Percentiles rank a stretch among this genome's conserved stretches.
These are phyloP conservation scores for Penicillium manginii DNA, from an alignment of 495 filamentous ascomycete species.

Conservation along the genomic window DNA sequence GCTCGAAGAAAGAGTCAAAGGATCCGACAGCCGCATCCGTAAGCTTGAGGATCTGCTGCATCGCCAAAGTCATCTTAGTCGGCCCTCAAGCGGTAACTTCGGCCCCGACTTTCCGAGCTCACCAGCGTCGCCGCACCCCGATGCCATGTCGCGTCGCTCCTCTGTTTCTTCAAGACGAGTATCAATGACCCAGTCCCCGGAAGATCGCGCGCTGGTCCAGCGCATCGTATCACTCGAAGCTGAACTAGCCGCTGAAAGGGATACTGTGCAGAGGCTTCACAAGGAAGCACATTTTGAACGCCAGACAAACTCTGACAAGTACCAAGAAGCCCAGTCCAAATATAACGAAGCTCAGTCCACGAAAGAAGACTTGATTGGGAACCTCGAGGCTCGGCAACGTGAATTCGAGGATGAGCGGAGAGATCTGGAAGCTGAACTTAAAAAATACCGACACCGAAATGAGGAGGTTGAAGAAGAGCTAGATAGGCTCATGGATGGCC, in stretches of 20 bases:
- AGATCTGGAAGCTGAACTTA: constrained; percentile 77
- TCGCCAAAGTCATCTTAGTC: constrained; percentile 73
- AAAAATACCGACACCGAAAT: constrained; percentile 69
- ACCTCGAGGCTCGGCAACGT: constrained; percentile 86
- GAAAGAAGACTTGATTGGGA: constrained; percentile 91
- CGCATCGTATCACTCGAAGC: constrained; percentile 80
- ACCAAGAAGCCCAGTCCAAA: constrained; percentile 73
- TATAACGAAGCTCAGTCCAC: constrained; percentile 85
- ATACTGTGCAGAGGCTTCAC: constrained; percentile 57
- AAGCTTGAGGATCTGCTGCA: constrained; percentile 93
- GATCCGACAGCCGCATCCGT: constrained; percentile 87
- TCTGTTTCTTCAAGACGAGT: constrained; percentile 68
- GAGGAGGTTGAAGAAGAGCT: constrained; percentile 92
- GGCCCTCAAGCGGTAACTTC: constrained; percentile 73
- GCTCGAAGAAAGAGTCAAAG: constrained; percentile 78
- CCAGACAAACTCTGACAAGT: constrained; percentile 65
- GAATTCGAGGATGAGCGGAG: constrained; percentile 87
- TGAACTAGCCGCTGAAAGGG: constrained; percentile 71
- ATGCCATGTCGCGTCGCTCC: constrained; percentile 60
- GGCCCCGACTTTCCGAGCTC: constrained; percentile 51
- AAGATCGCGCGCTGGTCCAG: constrained; percentile 67
- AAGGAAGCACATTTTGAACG: constrained; percentile 68
- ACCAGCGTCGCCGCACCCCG: constrained; percentile 57
- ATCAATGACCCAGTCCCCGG: constrained; percentile 66
- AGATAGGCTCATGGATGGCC: constrained; percentile 78